These are phyloP conservation scores for Phascolomyces articulosus DNA, from an alignment of 371 early-diverging fungal genomes.

Conservation along the genomic window DNA sequence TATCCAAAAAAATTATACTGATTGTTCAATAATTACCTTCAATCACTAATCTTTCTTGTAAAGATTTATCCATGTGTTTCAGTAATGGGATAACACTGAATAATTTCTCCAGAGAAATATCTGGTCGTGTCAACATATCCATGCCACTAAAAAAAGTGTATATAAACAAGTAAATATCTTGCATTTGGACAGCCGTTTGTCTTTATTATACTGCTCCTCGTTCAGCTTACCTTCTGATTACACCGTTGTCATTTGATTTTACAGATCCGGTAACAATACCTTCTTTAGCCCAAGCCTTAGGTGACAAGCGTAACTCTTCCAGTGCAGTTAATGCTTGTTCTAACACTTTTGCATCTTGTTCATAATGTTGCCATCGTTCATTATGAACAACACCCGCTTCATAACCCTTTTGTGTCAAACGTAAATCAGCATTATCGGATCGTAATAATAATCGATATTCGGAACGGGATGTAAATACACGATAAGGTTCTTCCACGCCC, in stretches of 20 bases:
- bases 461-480: slow-evolving; percentile 85
- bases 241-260: slow-evolving; percentile 51
- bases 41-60: slow-evolving; percentile 53
- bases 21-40: slow-evolving; percentile 44
- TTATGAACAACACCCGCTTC: slow-evolving; percentile 56
- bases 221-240: slow-evolving; percentile 58
- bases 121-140: slow-evolving; percentile 57
- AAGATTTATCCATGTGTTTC: slow-evolving; percentile 38
- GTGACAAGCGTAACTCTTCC: slow-evolving; percentile 45
- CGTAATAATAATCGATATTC: slow-evolving; percentile 80
- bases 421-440: slow-evolving; percentile 83
- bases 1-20: too few species aligned
- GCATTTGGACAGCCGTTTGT: too few species aligned
- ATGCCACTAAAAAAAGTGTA: slow-evolving; percentile 41
- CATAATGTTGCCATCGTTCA: slow-evolving; percentile 50
- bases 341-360: slow-evolving; percentile 36
- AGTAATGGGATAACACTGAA: slow-evolving; percentile 50
- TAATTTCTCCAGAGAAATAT: slow-evolving; percentile 47
- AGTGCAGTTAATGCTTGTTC: slow-evolving; percentile 41
- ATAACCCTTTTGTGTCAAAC: slow-evolving; percentile 69
- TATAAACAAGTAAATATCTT: neutral
- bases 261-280: slow-evolving; percentile 34
- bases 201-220: too few species aligned
- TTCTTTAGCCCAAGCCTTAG: slow-evolving; percentile 54
- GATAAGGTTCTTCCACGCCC: slow-evolving; percentile 87